Percentiles rank a stretch among this genome's conserved stretches.
These are phyloP conservation scores for Jackrogersella minutella DNA, from an alignment of 495 filamentous ascomycete species.

Conservation along the genomic window DNA sequence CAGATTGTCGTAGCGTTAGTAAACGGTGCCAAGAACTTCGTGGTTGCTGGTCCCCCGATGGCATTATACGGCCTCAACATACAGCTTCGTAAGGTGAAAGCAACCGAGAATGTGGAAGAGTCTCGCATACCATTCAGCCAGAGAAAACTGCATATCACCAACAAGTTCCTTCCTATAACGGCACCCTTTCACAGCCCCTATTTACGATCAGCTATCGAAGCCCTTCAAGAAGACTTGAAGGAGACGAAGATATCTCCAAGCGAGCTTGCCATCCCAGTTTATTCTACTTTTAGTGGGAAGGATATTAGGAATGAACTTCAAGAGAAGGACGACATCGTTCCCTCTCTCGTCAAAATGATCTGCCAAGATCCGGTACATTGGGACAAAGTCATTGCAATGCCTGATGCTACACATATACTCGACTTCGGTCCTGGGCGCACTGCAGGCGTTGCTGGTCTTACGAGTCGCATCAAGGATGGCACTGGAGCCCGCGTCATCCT, in stretches of 20 bases:
- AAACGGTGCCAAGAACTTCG: constrained; percentile 87
- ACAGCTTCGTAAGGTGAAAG: constrained; percentile 83
- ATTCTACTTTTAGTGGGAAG: constrained; percentile 75
- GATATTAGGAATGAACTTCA: constrained; percentile 64
- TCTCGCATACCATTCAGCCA: constrained; percentile 87
- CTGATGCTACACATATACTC: constrained; percentile 79
- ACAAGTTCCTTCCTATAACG: constrained; percentile 87
- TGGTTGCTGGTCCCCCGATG: constrained; percentile 86
- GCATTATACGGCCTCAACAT: constrained; percentile 88
- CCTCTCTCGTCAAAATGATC: constrained; percentile 79
- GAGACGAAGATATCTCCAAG: constrained; percentile 69
- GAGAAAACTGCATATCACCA: constrained; percentile 84
- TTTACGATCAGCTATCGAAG: constrained; percentile 65
- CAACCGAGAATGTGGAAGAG: constrained; percentile 82
- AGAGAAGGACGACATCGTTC: constrained; percentile 65
- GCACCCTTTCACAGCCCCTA: constrained; percentile 90
- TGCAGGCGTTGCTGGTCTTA: constrained; percentile 84
- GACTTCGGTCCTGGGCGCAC: constrained; percentile 89
- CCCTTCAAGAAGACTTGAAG: constrained; percentile 70
- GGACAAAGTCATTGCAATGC: constrained; percentile 82
- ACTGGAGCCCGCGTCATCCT: constrained; percentile 86
- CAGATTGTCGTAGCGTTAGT: constrained; percentile 85
- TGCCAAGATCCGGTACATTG: constrained; percentile 82
- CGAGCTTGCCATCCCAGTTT: constrained; percentile 75
- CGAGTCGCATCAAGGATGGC: constrained; percentile 90